Percentiles rank a stretch among this genome's conserved stretches.
phyloP scores from a whole-genome alignment of 148 eudicot species.

The Mesembryanthemum crystallinum region DNA sequence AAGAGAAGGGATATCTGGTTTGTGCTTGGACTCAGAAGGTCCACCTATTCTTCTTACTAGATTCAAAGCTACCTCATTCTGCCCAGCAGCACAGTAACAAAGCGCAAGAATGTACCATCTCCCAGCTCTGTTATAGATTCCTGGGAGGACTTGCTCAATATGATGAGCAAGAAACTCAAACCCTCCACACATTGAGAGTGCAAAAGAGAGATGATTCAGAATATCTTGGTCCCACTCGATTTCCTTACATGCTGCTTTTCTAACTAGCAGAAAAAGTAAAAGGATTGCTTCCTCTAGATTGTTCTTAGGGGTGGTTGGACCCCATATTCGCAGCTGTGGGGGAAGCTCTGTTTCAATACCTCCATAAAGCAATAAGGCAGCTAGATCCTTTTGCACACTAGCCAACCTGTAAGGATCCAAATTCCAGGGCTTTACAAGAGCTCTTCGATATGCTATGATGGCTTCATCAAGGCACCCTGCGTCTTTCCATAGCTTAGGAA shows the following conservation, averaged over 20 bases:
- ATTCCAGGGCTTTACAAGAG: slow-evolving; percentile 76
- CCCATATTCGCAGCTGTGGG: slow-evolving; percentile 46
- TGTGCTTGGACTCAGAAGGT: slow-evolving; percentile 50
- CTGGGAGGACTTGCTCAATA: slow-evolving; percentile 76
- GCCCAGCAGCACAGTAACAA: slow-evolving; percentile 80
- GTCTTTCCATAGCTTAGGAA: slow-evolving; percentile 79
- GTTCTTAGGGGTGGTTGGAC: slow-evolving; percentile 43
- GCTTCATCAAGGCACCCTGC: slow-evolving; percentile 77
- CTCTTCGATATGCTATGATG: slow-evolving; percentile 63
- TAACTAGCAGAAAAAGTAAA: slow-evolving; percentile 60
- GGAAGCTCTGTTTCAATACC: slow-evolving; percentile 68
- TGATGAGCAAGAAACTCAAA: slow-evolving; percentile 66
- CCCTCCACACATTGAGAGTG: slow-evolving; percentile 60
- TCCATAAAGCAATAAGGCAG: slow-evolving; percentile 66
- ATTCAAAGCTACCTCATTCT: slow-evolving; percentile 56
- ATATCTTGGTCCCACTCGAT: slow-evolving; percentile 74
- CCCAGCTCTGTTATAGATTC: slow-evolving; percentile 58
- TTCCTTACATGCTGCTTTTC: slow-evolving; percentile 53
- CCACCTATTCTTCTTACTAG: slow-evolving; percentile 59
- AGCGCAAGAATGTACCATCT: slow-evolving; percentile 95
- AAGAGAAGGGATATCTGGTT: slow-evolving; percentile 58
- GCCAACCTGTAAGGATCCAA: slow-evolving; percentile 59
- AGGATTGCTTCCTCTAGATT: slow-evolving; percentile 82
- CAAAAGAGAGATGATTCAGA: slow-evolving; percentile 74
- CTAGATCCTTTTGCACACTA: slow-evolving; percentile 68